Evolutionary conservation across 2,329 filamentous ascomycete genomes (phyloP), one percentile per base, ranked within the genome.

Genomic region (Epichloe glyceriae): DNA sequence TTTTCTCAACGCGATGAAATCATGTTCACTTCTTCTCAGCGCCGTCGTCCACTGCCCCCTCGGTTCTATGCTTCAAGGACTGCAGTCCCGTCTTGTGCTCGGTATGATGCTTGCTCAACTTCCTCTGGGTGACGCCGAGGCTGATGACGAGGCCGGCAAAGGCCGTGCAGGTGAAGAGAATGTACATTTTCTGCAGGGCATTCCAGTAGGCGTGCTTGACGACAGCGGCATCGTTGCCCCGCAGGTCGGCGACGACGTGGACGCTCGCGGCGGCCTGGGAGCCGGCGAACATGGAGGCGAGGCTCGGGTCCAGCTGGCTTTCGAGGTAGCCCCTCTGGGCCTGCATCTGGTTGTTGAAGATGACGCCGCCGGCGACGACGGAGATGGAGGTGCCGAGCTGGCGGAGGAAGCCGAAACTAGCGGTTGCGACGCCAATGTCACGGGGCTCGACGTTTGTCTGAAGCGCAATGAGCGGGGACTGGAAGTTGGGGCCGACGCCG

Each of bases 271-370:
- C 74, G 37, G 83, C 79, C 51, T 75, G 72, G 55, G 70, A 67
- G n/a, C 82, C 81, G 3, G 77, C 73, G 5, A 87, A 72, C 22
- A 70, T 59, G 4, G 63, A 57, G 0, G 79, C 79, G 1, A 74
- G 66, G 3, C 75, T 60, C 0, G 66, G 66, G 0, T 76, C 76
- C 0, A 86, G 71, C 4, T 74, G 64, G 33, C 66, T 58, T 20
- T 67, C 64, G 33, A 86, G 72, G 8, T 61, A 60, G 4, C 67
- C 60, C 30, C 73, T 70, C 57, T 80, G 76, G 45, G 70, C 71
- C 55, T 79, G 67, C 80, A 88, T 86, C 53, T 76, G 70, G 62
- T 90, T 89, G 66, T 88, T 82, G 68, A 90, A 89, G 38, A 90
- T 76, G 44, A 88, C 84, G n/a, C 84, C 81, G 22, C 86, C 86